These are phyloP conservation scores for Yamadazyma endophytica DNA, from an alignment of 805 yeast genomes.

Conservation along the genomic window DNA sequence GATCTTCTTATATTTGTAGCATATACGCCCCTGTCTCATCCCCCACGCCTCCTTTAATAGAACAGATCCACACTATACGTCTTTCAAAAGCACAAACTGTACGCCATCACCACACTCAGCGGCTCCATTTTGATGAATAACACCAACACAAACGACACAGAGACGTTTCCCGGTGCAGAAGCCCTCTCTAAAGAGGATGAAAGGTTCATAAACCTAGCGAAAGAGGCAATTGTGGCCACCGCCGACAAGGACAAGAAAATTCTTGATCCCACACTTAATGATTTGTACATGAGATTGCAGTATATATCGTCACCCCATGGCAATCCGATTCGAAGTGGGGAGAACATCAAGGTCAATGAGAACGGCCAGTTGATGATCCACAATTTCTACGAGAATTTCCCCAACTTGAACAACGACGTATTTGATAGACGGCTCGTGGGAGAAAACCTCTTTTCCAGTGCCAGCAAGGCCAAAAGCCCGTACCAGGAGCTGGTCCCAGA, in stretches of 20 bases:
- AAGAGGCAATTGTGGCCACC: slow-evolving; percentile 56
- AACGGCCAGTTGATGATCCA: slow-evolving; percentile 42
- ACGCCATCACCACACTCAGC: slow-evolving; percentile 3
- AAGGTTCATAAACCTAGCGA: slow-evolving; percentile 53
- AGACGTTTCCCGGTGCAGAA: slow-evolving; percentile 6
- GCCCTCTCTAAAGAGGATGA: slow-evolving; percentile 44
- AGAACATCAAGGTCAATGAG: slow-evolving; percentile 29
- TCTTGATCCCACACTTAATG: slow-evolving; percentile 62
- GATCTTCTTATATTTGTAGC: no score
- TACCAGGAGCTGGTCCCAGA: not conserved
- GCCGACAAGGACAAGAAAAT: slow-evolving; percentile 23
- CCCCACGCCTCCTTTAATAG: no score
- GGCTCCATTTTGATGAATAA: not conserved
- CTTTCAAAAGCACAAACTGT: no score
- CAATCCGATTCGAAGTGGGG: slow-evolving; percentile 36
- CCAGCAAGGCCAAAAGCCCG: not conserved
- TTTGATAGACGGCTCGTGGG: slow-evolving; percentile 16
- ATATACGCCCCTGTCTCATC: no score
- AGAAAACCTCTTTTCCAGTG: slow-evolving; percentile 7
- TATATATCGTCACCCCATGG: slow-evolving; percentile 60
- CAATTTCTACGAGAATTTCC: slow-evolving; percentile 38
- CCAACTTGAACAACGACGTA: slow-evolving; percentile 39
- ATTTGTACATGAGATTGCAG: slow-evolving; percentile 54
- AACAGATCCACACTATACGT: no score
- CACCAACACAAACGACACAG: slow-evolving; percentile 1